Conservation (phyloP, 345 rosid species). For the Eucalyptus shirleyi region DNA sequence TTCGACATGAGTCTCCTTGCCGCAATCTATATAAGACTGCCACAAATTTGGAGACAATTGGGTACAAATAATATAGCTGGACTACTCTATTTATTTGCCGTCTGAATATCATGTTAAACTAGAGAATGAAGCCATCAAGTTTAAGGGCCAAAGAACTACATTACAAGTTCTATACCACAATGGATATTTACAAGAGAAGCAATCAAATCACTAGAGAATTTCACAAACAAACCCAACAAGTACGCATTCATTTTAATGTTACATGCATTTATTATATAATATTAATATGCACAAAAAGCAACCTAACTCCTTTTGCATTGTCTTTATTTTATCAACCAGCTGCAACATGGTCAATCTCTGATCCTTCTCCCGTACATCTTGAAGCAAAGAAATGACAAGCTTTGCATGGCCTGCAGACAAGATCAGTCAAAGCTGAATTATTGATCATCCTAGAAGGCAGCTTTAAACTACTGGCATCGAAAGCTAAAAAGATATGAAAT, state of each 20-base stretch:
- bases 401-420: conserved; percentile 41
- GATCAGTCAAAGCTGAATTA: background rate
- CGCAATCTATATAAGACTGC: background rate
- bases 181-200: background rate
- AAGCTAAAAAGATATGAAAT: background rate
- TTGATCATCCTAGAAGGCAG: background rate
- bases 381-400: conserved; percentile 60
- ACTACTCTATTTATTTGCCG: background rate
- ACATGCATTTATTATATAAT: background rate
- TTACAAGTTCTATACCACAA: background rate
- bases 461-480: background rate
- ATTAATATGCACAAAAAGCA: background rate
- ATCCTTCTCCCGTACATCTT: conserved; percentile 54
- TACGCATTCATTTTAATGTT: background rate
- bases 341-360: conserved; percentile 84
- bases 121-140: background rate
- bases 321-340: conserved; percentile 78
- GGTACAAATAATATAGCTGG: background rate
- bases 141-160: background rate
- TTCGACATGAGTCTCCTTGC: background rate
- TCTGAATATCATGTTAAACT: background rate
- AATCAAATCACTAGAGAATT: background rate
- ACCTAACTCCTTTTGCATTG: conserved; percentile 72
- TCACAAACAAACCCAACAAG: background rate
- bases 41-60: background rate